Base-by-base conservation (phyloP, 2,329 filamentous ascomycete species). In the Thermoascus crustaceus region DNA sequence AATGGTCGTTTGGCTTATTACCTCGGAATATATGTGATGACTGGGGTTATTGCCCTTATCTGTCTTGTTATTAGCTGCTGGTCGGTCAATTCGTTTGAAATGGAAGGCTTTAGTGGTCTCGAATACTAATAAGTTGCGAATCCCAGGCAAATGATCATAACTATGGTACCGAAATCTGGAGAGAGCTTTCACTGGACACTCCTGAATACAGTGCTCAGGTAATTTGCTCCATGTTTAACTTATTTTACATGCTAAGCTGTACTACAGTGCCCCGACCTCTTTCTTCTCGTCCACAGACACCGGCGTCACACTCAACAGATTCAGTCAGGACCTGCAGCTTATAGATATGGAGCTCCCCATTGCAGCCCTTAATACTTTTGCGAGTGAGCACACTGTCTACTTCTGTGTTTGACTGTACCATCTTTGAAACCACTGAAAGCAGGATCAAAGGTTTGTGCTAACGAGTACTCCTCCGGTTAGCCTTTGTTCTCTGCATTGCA, bases 141-240 rank as follows among this genome's bases (percentile, higher is more conserved):
- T 37, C n/a, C 34, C 19, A 63, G 61, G 57, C 64, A 71, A 49
- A 58, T 73, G 42, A 67, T 74, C 30, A 66, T 74, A 20, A 65
- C 56, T 3, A 73, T 75, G 66, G 67, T 74, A 3, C 71, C 71
- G 3, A 64, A 62, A 19, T 72, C 70, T n/a, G 69, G 68, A 3
- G 60, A 64, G 35, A 58, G 46, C 27, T 69, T 75, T 38, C 72
- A 75, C 40, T 55, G 56, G 33, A 63, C 54, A 30, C 54, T 75
- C 1, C 53, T 75, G 6, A 55, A 58, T 6, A 69, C 69, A 2
- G 68, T 73, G 6, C 55, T 72, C n/a, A 58, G 54, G 61, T 66
- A 43, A 26, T 46, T 23, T 3, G 13, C 10, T 11, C 7, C n/a
- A 8, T 18, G 16, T 7, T 7, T 30, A 11, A 9, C 7, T 3